Evolutionary conservation across 75 land plant genomes (phyloP), one percentile per base, ranked within the genome.

Genomic region (Pinus albicaulis): DNA sequence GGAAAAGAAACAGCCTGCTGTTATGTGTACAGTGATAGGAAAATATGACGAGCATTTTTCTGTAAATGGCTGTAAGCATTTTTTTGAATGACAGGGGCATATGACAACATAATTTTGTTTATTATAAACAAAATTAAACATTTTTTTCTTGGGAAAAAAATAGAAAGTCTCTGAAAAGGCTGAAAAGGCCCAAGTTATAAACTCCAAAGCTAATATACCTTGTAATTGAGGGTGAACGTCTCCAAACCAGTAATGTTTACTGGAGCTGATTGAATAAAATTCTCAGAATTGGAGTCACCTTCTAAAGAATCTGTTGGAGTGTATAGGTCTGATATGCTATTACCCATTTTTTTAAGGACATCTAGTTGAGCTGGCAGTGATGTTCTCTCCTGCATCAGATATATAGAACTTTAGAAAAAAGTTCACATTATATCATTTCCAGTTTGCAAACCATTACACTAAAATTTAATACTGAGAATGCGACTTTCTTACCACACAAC

Each of bases 191-290:
- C 71, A 62, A 61, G 2, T 38, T 48, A 31, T 48, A 23, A 36
- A 72, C 57, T 19, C 28, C 48, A 3, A n/a, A 8, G 36, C 36
- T 15, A 52, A n/a, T 74, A 56, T 14, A 96, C 99, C 99, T 97
- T 97, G 87, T 91, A 97, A 81, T 96, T 84, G 59, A 97, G 87
- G 10, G 91, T 83, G 74, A 97, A 97, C 17, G 99, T 95, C 76
- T 97, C 99, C 57, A 97, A 79, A 38, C 99, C 99, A 71, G 92
- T 95, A 36, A 94, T 85, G 85, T 75, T 88, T 63, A 89, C 80
- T 15, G 90, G 81, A 74, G 91, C 84, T 58, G 81, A 77, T 23
- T 74, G 75, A 66, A 78, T 80, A 72, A 58, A 56, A 78, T 19
- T 74, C 23, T 81, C 82, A 74, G 74, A 60, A 74, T 31, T 65